Evolutionary conservation across 73 alveolate genomes (phyloP), one percentile per base, ranked within the genome.

Genomic region (Symbiodinium natans): DNA sequence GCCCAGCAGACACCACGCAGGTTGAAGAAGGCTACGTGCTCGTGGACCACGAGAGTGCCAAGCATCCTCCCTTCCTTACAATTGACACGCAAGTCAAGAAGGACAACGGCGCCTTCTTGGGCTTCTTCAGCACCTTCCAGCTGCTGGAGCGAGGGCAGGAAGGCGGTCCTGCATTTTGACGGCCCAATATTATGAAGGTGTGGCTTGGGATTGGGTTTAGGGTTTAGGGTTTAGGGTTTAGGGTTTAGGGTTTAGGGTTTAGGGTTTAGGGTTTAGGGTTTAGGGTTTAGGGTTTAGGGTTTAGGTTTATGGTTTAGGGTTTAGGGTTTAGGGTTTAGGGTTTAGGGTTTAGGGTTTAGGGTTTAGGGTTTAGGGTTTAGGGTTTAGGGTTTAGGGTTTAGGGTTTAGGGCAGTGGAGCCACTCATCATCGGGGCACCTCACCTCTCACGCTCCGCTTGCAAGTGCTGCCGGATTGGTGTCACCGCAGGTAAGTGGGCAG

Each of bases 41-140:
- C 17, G 17, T 63, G 77, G 77, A 63, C 36, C 77, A 63, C 77
- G 25, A 63, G 10, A 27, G 25, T 63, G 77, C 77, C 36, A 27
- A 5, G 36, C 34, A 63, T 34, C 77, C 77, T 27, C 77, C 77
- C 25, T 63, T 63, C 77, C 77, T 63, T 6, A 63, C 29, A 15
- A 8, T 63, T 31, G 77, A 63, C 25, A 63, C 77, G 77, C 77
- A 31, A 11, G 10, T 63, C 77, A 21, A 27, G 77, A 23, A 63
- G n/a, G n/a, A n/a, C n/a, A n/a, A 87, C 68, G 33, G 84, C 41
- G 84, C 84, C 43, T 87, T 87, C 63, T 21, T 87, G 84, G 94
- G 94, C 31, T 38, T 87, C 36, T 87, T 54, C 63, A 38, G 59
- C 56, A 36, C 71, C 71, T 87, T 87, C 94, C 71, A 87, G 52